Conservation (phyloP, 2,329 filamentous ascomycete genomes). For the Diaporthe batatas region DNA sequence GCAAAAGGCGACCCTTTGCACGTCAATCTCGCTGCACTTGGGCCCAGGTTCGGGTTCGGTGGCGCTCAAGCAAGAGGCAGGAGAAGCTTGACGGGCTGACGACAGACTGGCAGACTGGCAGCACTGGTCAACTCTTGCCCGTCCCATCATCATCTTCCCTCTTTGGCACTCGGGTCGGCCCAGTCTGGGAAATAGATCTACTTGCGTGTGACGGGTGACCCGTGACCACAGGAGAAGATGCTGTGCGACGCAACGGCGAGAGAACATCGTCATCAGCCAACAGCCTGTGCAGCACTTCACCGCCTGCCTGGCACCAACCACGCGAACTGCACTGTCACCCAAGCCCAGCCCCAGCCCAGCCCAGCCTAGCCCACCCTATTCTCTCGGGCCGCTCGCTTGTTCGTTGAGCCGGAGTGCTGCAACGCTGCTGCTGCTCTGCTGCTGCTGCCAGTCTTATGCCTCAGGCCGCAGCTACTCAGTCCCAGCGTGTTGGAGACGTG, state of each 20-base stretch:
- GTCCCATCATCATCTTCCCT: constrained; percentile 23
- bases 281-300: constrained; percentile 28
- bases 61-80: neutral
- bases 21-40: neutral
- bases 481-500: neutral
- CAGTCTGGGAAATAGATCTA: constrained; percentile 24
- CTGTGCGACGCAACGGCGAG: constrained; percentile 25
- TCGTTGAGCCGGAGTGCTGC: neutral
- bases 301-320: neutral
- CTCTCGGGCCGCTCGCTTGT: constrained; percentile 1
- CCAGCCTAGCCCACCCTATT: neutral
- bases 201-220: constrained; percentile 27
- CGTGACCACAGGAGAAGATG: constrained; percentile 20
- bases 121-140: neutral
- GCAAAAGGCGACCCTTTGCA: constrained; percentile 30
- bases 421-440: neutral
- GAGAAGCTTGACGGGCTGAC: constrained; percentile 13
- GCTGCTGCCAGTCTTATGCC: neutral
- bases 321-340: neutral
- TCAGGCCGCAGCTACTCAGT: too few relatives aligned
- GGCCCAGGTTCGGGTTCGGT: constrained; percentile 8
- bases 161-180: constrained; percentile 17
- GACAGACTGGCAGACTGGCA: neutral
- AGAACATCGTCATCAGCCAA: constrained; percentile 7
- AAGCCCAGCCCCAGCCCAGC: constrained; percentile 11